A percentile compares a stretch with the other conserved stretches of the same genome.
Conservation (phyloP, 2,329 filamentous ascomycete species). For the Arthrocladium fulminans region DNA sequence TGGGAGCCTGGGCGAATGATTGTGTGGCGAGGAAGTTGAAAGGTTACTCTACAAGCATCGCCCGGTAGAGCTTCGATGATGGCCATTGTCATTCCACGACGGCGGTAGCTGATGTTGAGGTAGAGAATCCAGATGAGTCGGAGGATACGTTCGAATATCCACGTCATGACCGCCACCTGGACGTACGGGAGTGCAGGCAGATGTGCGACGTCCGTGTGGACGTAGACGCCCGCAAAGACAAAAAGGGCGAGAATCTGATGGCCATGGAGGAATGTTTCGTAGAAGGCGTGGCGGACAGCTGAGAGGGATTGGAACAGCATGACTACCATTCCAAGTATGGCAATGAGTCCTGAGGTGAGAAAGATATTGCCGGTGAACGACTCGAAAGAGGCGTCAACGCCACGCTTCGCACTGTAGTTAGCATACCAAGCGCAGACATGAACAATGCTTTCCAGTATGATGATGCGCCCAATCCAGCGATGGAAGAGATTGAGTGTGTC, state of each 20-base stretch:
- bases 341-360: conserved; percentile 39
- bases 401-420: conserved; percentile 59
- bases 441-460: conserved; percentile 59
- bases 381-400: conserved; percentile 40
- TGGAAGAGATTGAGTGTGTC: conserved; percentile 92
- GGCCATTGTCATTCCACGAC: conserved; percentile 42
- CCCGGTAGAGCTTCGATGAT: conserved; percentile 51
- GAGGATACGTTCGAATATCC: conserved; percentile 36
- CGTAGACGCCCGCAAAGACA: conserved; percentile 36
- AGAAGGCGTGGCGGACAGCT: conserved; percentile 37
- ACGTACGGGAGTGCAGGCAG: conserved; percentile 36
- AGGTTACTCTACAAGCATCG: conserved; percentile 53
- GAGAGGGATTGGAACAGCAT: conserved; percentile 38
- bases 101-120: conserved; percentile 42
- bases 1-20: conserved; percentile 49
- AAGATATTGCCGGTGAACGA: conserved; percentile 32
- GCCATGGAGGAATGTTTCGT: conserved; percentile 40
- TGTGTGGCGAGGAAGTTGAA: conserved; percentile 48
- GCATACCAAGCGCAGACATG: conserved; percentile 70
- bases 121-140: conserved; percentile 43
- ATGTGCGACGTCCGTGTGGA: conserved; percentile 35
- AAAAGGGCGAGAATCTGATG: conserved; percentile 38
- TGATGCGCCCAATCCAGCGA: conserved; percentile 70
- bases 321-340: conserved; percentile 32
- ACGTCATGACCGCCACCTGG: conserved; percentile 30